phyloP scores from a whole-genome alignment of 441 rosid species.

The Pelargonium citronellum region DNA sequence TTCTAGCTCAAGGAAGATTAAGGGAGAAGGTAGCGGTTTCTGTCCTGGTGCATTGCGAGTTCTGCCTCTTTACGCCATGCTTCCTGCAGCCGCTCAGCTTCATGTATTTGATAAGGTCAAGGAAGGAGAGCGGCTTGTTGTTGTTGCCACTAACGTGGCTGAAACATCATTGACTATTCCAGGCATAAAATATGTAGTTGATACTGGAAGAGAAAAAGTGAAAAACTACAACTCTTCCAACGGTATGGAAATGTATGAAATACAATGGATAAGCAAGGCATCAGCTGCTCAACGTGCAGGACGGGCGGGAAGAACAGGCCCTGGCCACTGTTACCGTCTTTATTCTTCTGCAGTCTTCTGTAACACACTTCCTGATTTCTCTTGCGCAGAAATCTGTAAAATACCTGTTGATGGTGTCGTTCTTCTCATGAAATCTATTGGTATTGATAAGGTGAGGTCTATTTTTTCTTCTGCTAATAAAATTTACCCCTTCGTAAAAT shows the following conservation, averaged over 20 bases:
- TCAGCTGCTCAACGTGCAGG: slow-evolving; percentile 95
- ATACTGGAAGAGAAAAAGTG: slow-evolving; percentile 83
- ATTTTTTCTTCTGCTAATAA: neutral
- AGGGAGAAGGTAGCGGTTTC: slow-evolving; percentile 24
- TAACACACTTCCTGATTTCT: slow-evolving; percentile 64
- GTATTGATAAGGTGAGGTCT: slow-evolving; percentile 55
- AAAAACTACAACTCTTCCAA: slow-evolving; percentile 62
- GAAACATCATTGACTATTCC: slow-evolving; percentile 96
- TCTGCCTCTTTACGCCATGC: slow-evolving; percentile 90
- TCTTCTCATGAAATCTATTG: slow-evolving; percentile 85
- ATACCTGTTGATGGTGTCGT: slow-evolving; percentile 77
- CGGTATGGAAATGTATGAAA: slow-evolving; percentile 72
- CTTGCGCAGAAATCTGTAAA: slow-evolving; percentile 72
- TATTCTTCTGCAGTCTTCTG: slow-evolving; percentile 73
- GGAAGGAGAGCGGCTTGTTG: slow-evolving; percentile 81
- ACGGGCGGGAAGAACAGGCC: slow-evolving; percentile 95
- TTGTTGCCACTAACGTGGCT: slow-evolving; percentile 88
- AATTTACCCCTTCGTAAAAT: neutral
- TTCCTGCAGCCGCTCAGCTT: slow-evolving; percentile 83
- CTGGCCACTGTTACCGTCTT: slow-evolving; percentile 90
- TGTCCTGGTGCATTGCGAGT: slow-evolving; percentile 42
- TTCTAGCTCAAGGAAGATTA: slow-evolving; percentile 22
- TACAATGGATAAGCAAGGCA: slow-evolving; percentile 88
- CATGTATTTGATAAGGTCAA: slow-evolving; percentile 68
- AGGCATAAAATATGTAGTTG: slow-evolving; percentile 88